These are phyloP conservation scores for Crithidia expoeki DNA, from an alignment of 208 protist species.

Conservation along the genomic window DNA sequence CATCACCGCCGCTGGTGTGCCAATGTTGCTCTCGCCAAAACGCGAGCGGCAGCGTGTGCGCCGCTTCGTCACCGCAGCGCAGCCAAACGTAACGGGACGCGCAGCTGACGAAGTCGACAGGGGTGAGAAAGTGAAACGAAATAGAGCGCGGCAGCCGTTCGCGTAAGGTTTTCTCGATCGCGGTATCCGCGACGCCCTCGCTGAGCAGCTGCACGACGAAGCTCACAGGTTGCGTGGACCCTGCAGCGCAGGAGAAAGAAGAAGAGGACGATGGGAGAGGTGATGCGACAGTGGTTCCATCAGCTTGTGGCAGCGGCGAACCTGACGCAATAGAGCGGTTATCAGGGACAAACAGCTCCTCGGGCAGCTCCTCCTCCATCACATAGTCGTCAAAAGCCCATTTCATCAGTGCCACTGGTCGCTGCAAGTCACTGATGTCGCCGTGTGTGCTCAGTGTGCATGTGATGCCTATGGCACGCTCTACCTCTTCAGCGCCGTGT, in stretches of 20 bases:
- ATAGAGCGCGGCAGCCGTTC: conserved; percentile 25
- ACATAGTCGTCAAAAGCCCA: conserved; percentile 88
- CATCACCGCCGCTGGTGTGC: conserved; percentile 35
- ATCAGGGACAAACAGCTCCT: conserved; percentile 12
- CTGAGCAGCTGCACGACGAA: conserved; percentile 58
- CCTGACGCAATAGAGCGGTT: neutral
- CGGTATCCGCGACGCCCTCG: conserved; percentile 69
- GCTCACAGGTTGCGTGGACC: conserved; percentile 1
- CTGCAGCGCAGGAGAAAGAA: neutral
- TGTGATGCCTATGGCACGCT: conserved; percentile 77
- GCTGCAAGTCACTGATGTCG: conserved; percentile 9
- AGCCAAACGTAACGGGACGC: conserved; percentile 59
- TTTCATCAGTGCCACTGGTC: conserved; percentile 75
- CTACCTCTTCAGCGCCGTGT: conserved; percentile 45
- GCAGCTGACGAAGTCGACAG: conserved; percentile 72
- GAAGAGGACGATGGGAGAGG: neutral
- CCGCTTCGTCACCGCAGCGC: conserved; percentile 12
- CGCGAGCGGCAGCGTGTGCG: conserved; percentile 10
- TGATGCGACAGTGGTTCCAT: neutral
- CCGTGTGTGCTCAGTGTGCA: conserved; percentile 1
- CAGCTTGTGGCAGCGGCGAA: neutral
- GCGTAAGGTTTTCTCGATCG: conserved; percentile 39
- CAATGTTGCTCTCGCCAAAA: conserved; percentile 27
- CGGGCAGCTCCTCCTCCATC: conserved; percentile 67
- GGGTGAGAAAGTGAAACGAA: conserved; percentile 70